Evolutionary conservation across 805 yeast genomes (phyloP).

Genomic region (Candida endomychidarum): DNA sequence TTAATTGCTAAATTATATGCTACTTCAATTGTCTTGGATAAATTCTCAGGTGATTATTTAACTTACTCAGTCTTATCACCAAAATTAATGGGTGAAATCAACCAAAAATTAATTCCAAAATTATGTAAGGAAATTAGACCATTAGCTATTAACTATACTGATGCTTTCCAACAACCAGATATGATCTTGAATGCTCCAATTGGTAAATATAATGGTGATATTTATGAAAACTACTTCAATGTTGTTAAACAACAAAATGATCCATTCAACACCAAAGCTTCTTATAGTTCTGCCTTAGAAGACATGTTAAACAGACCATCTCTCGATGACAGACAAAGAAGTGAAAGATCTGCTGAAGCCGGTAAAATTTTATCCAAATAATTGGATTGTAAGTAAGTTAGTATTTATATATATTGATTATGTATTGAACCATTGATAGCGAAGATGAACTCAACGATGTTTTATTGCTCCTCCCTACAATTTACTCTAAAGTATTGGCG

Average conservation of each 20-base stretch:
- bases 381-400: neutral
- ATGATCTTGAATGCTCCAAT: conserved; percentile 43
- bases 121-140: conserved; percentile 40
- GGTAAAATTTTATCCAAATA: conserved; percentile 25
- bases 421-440: too few relatives aligned
- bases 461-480: too few relatives aligned
- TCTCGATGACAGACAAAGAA: conserved; percentile 37
- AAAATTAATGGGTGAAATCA: conserved; percentile 26
- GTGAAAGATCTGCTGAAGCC: conserved; percentile 35
- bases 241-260: conserved; percentile 36
- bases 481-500: too few relatives aligned
- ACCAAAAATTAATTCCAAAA: conserved; percentile 28
- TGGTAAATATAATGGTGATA: conserved; percentile 44
- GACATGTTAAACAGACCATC: conserved; percentile 41
- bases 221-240: conserved; percentile 43
- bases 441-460: too few relatives aligned
- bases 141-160: conserved; percentile 40
- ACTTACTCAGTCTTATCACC: conserved; percentile 34
- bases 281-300: conserved; percentile 38
- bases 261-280: conserved; percentile 38
- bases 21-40: conserved; percentile 31
- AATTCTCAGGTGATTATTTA: conserved; percentile 38
- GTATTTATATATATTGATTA: too few relatives aligned
- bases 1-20: conserved; percentile 34
- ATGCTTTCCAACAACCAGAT: conserved; percentile 45